Percentiles rank a stretch among this genome's conserved stretches.
These are phyloP conservation scores for Chlorella vulgaris DNA, from an alignment of 139 green algal genomes.

Conservation along the genomic window DNA sequence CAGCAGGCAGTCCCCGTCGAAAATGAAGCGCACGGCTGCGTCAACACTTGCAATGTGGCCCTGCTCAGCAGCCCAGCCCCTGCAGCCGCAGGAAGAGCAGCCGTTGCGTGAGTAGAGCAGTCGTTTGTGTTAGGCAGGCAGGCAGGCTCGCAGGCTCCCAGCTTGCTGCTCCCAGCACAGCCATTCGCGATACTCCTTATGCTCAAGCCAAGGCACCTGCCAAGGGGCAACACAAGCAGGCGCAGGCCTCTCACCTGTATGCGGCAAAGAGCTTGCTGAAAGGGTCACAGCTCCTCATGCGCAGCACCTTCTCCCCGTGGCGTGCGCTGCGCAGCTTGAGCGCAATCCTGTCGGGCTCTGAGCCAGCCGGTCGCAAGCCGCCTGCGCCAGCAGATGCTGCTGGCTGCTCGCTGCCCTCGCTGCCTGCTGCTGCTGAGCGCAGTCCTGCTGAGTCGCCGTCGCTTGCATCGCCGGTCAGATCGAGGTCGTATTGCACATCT, in stretches of 20 bases:
- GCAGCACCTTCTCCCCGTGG: constrained; percentile 21
- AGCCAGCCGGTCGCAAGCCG: not conserved
- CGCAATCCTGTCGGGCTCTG: constrained; percentile 1
- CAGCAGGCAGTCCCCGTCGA: constrained; percentile 41
- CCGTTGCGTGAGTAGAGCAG: not conserved
- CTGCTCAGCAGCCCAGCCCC: not conserved
- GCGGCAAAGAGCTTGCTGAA: constrained; percentile 40
- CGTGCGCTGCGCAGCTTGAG: constrained; percentile 18
- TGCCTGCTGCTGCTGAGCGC: not conserved
- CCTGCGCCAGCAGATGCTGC: not conserved
- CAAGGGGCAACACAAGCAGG: too few species aligned
- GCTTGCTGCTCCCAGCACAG: too few species aligned
- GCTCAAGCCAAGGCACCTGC: too few species aligned
- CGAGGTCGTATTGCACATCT: not conserved
- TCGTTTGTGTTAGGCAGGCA: not conserved
- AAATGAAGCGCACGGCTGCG: constrained; percentile 31
- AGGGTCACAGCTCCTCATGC: constrained; percentile 26
- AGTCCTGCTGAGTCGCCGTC: not conserved
- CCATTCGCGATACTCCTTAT: too few species aligned
- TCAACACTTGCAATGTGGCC: not conserved
- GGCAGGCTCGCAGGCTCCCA: too few species aligned
- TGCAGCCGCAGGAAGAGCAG: not conserved
- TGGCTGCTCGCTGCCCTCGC: not conserved
- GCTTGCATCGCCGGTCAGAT: not conserved
- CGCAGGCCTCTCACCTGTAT: constrained; percentile 36